Base-by-base conservation (phyloP, 257 asterid species). In the Rauvolfia tetraphylla region DNA sequence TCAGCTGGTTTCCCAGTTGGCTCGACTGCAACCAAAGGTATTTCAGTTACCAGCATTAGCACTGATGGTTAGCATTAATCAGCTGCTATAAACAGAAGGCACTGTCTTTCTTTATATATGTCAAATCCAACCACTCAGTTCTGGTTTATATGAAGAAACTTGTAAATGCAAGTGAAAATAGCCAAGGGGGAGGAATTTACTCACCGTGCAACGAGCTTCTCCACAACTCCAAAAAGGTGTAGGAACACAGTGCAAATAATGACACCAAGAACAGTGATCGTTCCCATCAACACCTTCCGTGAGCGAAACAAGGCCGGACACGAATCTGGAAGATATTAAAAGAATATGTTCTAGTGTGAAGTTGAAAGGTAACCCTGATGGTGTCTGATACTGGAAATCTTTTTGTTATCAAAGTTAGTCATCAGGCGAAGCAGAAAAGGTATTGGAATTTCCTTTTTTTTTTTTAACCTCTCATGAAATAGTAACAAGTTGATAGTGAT, bases 211-310 rank as follows among this genome's bases (percentile, higher is more conserved):
- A 58, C 82, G 82, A 15, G 92, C 92, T 69, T 86, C 89, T 33
- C 48, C 73, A n/a, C 99, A 95, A 13, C 62, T 77, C 98, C 98
- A 95, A 0, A 95, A 54, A 3, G 99, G 97, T 13, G 98, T 89
- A 17, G 99, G 98, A 11, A 92, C 79, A 76, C 99, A 95, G 58
- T 96, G 90, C 77, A 95, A 65, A 68, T 88, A 92, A 77, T 90
- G 99, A 68, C 99, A 95, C 98, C 98, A 95, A 31, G 89, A 58
- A 72, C 98, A 95, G 61, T 95, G 88, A 11, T 87, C 92, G 36
- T 92, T 91, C 79, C 98, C 99, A 74, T 95, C 88, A 27, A 88
- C 82, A 23, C 97, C 96, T 36, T 68, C 49, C 33, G 87, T 76
- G 22, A 92, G 90, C 77, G 87, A 54, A 48, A 49, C 71, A 38